Evolutionary conservation across 106 monocot genomes (phyloP).

Genomic region (Allium sativum): DNA sequence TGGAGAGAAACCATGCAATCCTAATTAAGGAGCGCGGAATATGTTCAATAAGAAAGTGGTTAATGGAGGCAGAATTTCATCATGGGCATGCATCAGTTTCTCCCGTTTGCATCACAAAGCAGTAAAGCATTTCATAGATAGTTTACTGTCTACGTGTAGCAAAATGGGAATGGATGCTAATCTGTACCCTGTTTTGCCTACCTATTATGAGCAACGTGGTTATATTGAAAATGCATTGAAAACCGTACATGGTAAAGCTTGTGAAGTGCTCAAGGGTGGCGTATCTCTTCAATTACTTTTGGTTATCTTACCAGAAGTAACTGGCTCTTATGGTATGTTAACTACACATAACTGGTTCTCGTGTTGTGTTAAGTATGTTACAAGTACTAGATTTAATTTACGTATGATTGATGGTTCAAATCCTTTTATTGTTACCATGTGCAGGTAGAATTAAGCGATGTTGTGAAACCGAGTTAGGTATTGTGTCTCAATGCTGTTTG

Average conservation of each 20-base stretch:
- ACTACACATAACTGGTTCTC: too few relatives aligned
- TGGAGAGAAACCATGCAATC: conserved; percentile 27
- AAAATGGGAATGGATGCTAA: conserved; percentile 5
- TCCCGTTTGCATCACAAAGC: conserved; percentile 11
- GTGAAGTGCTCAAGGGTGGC: background rate
- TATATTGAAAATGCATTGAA: conserved; percentile 7
- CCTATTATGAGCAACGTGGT: conserved; percentile 5
- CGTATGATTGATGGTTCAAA: too few relatives aligned
- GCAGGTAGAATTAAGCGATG: too few relatives aligned
- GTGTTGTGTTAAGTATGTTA: background rate
- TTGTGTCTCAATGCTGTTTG: too few relatives aligned
- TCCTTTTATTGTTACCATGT: too few relatives aligned
- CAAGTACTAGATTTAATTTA: background rate
- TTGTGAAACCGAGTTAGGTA: too few relatives aligned
- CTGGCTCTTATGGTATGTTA: conserved; percentile 60
- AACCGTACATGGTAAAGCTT: background rate
- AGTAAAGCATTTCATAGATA: conserved; percentile 21
- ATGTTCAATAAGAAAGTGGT: conserved; percentile 48
- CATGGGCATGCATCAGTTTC: conserved; percentile 52
- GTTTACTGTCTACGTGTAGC: conserved; percentile 14
- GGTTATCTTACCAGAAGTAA: conserved; percentile 51
- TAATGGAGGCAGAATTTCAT: conserved; percentile 25
- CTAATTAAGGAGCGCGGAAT: conserved; percentile 34
- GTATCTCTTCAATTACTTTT: conserved; percentile 57
- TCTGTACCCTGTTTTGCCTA: conserved; percentile 9